Evolutionary conservation across 2,329 filamentous ascomycete species (phyloP).

Genomic region (Talaromyces rugulosus): DNA sequence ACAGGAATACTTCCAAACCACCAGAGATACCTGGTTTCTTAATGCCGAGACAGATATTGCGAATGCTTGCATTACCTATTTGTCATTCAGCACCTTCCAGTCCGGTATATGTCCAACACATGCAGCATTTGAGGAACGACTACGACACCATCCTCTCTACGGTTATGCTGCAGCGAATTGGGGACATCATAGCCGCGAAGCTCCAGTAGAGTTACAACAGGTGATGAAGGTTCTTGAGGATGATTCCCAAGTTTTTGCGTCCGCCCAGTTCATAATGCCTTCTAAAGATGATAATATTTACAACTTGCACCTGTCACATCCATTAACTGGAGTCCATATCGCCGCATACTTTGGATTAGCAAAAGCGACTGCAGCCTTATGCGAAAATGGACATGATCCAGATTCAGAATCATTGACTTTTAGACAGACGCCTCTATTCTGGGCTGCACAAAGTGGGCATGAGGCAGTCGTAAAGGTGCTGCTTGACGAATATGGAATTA

Average conservation of each 20-base stretch:
- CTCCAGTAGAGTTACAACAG: background rate
- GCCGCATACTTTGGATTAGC: background rate
- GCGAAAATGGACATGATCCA: background rate
- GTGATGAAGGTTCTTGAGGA: conserved; percentile 3
- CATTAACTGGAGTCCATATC: background rate
- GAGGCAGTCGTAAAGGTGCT: background rate
- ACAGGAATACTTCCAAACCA: conserved; percentile 26
- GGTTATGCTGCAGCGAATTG: conserved; percentile 17
- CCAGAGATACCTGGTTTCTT: conserved; percentile 23
- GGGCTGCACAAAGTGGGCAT: background rate
- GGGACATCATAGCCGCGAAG: conserved; percentile 13
- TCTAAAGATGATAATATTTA: background rate
- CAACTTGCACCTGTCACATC: background rate
- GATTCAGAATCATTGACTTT: background rate
- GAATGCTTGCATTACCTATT: conserved; percentile 18
- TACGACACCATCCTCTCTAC: conserved; percentile 13
- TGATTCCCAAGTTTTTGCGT: background rate
- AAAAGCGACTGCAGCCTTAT: background rate
- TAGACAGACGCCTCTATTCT: background rate
- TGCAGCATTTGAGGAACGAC: background rate
- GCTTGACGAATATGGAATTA: background rate
- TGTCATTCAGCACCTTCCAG: conserved; percentile 19
- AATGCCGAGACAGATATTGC: conserved; percentile 14
- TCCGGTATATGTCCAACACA: background rate
- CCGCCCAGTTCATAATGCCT: background rate